Conservation (phyloP, 192 early-diverging fungal species). For the Coemansia sp. region DNA sequence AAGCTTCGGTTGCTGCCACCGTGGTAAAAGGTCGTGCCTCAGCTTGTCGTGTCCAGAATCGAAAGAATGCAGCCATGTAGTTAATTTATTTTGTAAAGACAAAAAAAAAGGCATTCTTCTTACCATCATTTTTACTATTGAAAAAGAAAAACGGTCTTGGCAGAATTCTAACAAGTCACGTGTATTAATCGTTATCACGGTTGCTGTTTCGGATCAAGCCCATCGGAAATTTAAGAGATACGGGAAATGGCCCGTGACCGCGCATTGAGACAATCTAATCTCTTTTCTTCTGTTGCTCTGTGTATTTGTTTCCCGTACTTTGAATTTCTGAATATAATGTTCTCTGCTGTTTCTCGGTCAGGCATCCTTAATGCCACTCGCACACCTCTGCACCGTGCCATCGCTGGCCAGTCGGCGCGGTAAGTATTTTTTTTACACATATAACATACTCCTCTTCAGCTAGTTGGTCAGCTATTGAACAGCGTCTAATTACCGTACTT, state of each 20-base stretch:
- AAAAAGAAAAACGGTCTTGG: not conserved
- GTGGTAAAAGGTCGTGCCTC: constrained; percentile 51
- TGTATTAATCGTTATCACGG: too few relatives aligned
- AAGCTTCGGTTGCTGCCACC: constrained; percentile 49
- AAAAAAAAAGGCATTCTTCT: not conserved
- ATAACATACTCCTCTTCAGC: too few relatives aligned
- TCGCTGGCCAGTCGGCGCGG: constrained; percentile 24
- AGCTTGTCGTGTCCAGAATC: constrained; percentile 54
- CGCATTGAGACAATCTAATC: not conserved
- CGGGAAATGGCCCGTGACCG: not conserved
- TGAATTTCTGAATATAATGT: constrained; percentile 19
- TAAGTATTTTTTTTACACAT: constrained; percentile 23
- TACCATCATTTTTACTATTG: not conserved
- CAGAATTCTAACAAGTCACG: too few relatives aligned
- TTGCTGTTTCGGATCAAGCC: too few relatives aligned
- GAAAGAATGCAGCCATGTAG: constrained; percentile 47
- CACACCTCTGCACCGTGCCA: constrained; percentile 14
- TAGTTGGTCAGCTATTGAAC: too few relatives aligned
- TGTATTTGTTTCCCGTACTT: not conserved
- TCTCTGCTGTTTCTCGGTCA: constrained; percentile 30
- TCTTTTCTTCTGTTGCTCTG: not conserved
- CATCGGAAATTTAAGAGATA: constrained; percentile 4
- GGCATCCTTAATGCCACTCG: constrained; percentile 23
- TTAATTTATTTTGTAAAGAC: not conserved
- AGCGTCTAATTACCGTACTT: too few relatives aligned